phyloP scores from a whole-genome alignment of 768 basidiomycete genomes.

The Boletus rex-veris region DNA sequence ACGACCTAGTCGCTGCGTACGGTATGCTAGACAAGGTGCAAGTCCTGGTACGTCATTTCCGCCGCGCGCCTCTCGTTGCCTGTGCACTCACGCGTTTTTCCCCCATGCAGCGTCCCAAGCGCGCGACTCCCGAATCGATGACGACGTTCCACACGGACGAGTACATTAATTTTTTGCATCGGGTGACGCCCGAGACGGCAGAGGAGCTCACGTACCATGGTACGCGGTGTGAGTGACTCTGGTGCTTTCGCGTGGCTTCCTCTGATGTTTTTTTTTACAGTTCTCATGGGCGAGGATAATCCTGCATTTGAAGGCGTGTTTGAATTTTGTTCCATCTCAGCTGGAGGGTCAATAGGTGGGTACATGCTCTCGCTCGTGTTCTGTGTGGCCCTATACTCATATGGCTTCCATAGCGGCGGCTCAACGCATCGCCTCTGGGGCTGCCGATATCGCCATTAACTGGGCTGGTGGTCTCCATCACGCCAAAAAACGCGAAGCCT shows the following conservation, averaged over 20 bases:
- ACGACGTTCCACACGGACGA: constrained; percentile 98
- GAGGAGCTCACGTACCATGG: constrained; percentile 84
- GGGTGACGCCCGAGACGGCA: constrained; percentile 88
- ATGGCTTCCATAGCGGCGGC: constrained; percentile 60
- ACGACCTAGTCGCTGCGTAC: constrained; percentile 88
- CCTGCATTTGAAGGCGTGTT: constrained; percentile 95
- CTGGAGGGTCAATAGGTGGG: constrained; percentile 90
- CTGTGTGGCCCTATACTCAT: background rate
- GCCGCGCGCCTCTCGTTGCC: background rate
- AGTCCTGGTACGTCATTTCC: constrained; percentile 57
- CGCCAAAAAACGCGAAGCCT: constrained; percentile 98
- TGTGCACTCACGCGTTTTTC: background rate
- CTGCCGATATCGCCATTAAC: constrained; percentile 83
- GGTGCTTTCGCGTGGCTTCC: background rate
- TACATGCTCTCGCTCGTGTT: background rate
- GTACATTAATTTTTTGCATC: constrained; percentile 87
- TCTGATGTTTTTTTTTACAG: constrained; percentile 24
- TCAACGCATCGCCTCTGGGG: constrained; percentile 71
- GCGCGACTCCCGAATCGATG: constrained; percentile 74
- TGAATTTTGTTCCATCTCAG: constrained; percentile 95
- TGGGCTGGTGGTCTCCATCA: constrained; percentile 99
- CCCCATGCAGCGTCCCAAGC: constrained; percentile 56
- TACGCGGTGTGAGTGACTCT: constrained; percentile 63
- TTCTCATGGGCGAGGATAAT: constrained; percentile 85
- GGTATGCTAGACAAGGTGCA: constrained; percentile 95